Conservation (phyloP, 441 rosid species). For the Erysimum cheiri region DNA sequence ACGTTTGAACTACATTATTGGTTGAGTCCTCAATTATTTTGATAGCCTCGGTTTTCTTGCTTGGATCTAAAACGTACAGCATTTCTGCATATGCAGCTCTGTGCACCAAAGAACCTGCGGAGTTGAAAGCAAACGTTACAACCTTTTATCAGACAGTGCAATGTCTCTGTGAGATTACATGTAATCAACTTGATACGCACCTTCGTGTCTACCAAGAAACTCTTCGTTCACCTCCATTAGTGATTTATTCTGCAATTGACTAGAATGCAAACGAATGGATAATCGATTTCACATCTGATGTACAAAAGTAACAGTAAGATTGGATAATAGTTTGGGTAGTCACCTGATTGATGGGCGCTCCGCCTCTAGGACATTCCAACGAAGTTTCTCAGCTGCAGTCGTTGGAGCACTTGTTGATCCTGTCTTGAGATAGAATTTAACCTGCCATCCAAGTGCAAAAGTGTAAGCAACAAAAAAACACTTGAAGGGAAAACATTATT, state of each 20-base stretch:
- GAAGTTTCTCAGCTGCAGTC: conserved; percentile 79
- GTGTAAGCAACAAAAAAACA: conserved; percentile 32
- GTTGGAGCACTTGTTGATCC: conserved; percentile 69
- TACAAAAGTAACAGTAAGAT: conserved; percentile 5
- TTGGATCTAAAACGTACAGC: conserved; percentile 72
- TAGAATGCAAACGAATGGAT: conserved; percentile 44
- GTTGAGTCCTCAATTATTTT: conserved; percentile 86
- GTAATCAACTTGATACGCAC: conserved; percentile 48
- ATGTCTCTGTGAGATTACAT: neutral
- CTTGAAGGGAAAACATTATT: conserved; percentile 4
- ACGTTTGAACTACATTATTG: conserved; percentile 61
- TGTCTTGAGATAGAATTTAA: conserved; percentile 83
- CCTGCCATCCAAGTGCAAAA: conserved; percentile 55
- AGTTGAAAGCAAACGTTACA: conserved; percentile 15
- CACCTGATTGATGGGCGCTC: conserved; percentile 92
- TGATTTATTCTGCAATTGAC: conserved; percentile 86
- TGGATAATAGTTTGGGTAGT: conserved; percentile 26
- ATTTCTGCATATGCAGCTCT: conserved; percentile 97
- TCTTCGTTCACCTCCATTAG: conserved; percentile 75
- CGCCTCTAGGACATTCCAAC: conserved; percentile 89
- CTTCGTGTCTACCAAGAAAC: conserved; percentile 82
- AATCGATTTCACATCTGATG: conserved; percentile 30
- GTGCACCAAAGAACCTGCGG: conserved; percentile 93
- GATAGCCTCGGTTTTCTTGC: conserved; percentile 77
- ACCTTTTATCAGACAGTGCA: neutral